Conservation (phyloP, 2,329 filamentous ascomycete species). For the Leptographium procerum region DNA sequence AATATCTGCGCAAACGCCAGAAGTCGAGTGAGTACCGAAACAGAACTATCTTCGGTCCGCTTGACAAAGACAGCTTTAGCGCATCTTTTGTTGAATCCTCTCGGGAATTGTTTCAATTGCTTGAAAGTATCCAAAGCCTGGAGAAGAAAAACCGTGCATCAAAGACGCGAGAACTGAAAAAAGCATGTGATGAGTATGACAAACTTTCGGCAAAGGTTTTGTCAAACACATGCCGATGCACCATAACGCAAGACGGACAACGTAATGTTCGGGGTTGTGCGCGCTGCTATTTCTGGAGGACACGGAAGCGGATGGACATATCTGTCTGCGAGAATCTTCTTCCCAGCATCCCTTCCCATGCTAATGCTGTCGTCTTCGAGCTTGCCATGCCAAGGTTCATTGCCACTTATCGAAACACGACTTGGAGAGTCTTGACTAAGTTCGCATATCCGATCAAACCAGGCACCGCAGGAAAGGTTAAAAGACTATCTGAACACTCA, state of each 20-base stretch:
- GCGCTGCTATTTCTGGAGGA: conserved; percentile 22
- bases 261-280: conserved; percentile 19
- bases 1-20: conserved; percentile 31
- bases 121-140: conserved; percentile 14
- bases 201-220: conserved; percentile 19
- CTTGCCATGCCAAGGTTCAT: conserved; percentile 23
- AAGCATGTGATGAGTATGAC: conserved; percentile 20
- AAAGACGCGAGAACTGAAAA: conserved; percentile 24
- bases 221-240: conserved; percentile 20
- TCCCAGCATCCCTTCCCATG: conserved; percentile 18
- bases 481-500: conserved; percentile 3
- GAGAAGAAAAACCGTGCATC: conserved; percentile 9
- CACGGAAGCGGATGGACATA: conserved; percentile 23
- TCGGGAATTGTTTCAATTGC: conserved; percentile 11
- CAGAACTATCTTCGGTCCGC: conserved; percentile 36
- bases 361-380: conserved; percentile 29
- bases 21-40: conserved; percentile 9
- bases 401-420: conserved; percentile 27
- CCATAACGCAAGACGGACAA: conserved; percentile 13
- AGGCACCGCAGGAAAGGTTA: background rate
- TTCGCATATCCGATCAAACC: conserved; percentile 15
- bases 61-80: conserved; percentile 30
- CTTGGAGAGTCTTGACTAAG: conserved; percentile 24
- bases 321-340: conserved; percentile 28
- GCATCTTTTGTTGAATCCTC: conserved; percentile 30